Base-by-base conservation (phyloP, 257 asterid genomes). In the Agastache rugosa region DNA sequence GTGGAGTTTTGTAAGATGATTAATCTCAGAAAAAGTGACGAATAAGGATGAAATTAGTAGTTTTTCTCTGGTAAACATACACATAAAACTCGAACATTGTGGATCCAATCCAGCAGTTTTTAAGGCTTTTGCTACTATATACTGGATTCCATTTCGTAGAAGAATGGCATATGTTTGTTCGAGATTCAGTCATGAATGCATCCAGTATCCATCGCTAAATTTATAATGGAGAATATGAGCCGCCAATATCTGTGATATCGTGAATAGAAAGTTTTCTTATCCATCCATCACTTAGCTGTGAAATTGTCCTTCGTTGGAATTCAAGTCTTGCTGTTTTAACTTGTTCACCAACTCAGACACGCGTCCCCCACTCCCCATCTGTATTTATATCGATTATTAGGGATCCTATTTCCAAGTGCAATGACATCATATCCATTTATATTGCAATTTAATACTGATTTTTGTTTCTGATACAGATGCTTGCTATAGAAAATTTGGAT, bases 381-480 rank as follows among this genome's bases (percentile, higher is more conserved):
- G 37, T 31, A 5, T 31, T 31, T 31, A 31, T 31, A 31, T 31
- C 37, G 37, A 31, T 31, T 31, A 31, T 31, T 31, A 31, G 6
- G 37, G 7, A 31, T 4, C 6, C 31, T 35, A 59, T 15, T 76
- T 34, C 44, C 16, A 27, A 19, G 0, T 11, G 19, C 35, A 47
- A 41, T 6, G 45, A 5, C 5, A 23, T 31, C 37, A 31, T 31
- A 31, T 31, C 51, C 25, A 22, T 69, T 15, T 60, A 14, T 60
- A 10, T 22, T 5, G 16, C 60, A 2, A 50, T 15, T n/a, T 73
- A 68, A 60, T 61, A 37, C 11, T 45, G 50, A 34, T 53, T 48
- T 63, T 20, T 53, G 47, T 29, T 23, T 69, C 48, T 70, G 27
- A 53, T 67, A 83, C 93, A 91, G 97, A 78, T 3, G 27, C 72